Conservation (phyloP, 148 eudicot genomes). For the Fallopia convolvulus region DNA sequence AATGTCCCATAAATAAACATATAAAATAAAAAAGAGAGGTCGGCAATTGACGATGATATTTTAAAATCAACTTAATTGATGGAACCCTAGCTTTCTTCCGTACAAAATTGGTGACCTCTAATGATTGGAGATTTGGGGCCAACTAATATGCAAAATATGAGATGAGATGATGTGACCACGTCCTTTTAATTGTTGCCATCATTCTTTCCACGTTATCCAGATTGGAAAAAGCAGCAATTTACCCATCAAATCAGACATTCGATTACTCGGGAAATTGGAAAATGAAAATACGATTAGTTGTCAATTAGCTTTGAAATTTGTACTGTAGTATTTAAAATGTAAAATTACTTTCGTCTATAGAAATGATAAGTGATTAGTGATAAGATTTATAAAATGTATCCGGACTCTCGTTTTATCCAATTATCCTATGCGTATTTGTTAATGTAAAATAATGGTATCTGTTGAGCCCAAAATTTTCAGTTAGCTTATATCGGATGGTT, state of each 20-base stretch:
- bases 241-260: background rate
- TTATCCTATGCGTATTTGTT: too few species aligned
- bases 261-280: background rate
- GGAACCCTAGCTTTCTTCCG: conserved; percentile 1
- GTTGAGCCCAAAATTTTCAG: too few species aligned
- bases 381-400: too few species aligned
- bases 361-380: too few species aligned
- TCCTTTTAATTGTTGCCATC: background rate
- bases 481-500: too few species aligned
- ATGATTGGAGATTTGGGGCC: conserved; percentile 15
- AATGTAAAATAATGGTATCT: too few species aligned
- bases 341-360: too few species aligned
- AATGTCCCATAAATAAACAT: background rate
- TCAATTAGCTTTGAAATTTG: too few species aligned
- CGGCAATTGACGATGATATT: conserved; percentile 4
- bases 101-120: conserved; percentile 15
- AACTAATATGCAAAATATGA: background rate
- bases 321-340: too few species aligned
- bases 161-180: conserved; percentile 1
- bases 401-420: too few species aligned
- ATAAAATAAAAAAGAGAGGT: background rate
- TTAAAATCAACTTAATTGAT: background rate
- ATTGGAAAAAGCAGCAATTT: background rate
- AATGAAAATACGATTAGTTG: too few species aligned
- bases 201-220: conserved; percentile 16